Percentiles rank a stretch among this genome's conserved stretches.
These are phyloP conservation scores for Candida piceae DNA, from an alignment of 805 yeast species.

Conservation along the genomic window DNA sequence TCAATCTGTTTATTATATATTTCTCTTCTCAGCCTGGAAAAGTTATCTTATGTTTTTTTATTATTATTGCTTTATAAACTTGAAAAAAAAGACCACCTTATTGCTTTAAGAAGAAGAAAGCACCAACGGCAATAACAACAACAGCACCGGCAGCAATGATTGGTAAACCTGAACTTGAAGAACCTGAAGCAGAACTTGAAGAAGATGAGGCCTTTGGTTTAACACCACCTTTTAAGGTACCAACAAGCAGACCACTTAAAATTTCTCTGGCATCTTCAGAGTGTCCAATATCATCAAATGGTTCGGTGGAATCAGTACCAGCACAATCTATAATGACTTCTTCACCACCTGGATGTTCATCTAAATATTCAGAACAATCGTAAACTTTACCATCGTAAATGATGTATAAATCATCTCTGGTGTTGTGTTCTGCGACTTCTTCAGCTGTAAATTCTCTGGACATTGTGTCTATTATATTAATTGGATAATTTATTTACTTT, in stretches of 20 bases:
- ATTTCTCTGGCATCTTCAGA: conserved; percentile 91
- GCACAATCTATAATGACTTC: conserved; percentile 76
- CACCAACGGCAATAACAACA: conserved; percentile 29
- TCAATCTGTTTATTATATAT: too few species aligned
- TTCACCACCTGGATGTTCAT: conserved; percentile 73
- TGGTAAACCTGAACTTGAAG: background rate
- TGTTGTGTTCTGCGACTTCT: conserved; percentile 68
- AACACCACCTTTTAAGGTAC: conserved; percentile 67
- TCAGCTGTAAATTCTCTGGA: conserved; percentile 53
- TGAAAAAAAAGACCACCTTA: background rate
- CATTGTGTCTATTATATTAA: too few species aligned
- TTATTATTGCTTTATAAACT: too few species aligned
- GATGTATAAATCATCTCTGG: conserved; percentile 81
- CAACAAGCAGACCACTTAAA: conserved; percentile 63
- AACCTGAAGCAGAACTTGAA: conserved; percentile 8
- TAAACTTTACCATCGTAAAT: conserved; percentile 76
- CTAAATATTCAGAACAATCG: conserved; percentile 64
- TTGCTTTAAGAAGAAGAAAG: conserved; percentile 32
- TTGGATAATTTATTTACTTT: too few species aligned
- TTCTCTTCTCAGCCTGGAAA: too few species aligned
- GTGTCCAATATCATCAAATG: conserved; percentile 89
- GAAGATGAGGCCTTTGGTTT: conserved; percentile 29
- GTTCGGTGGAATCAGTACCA: conserved; percentile 68
- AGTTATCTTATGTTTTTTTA: background rate
- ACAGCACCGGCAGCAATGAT: conserved; percentile 16